These are phyloP conservation scores for Verticillium dahliae DNA, from an alignment of 2,329 filamentous ascomycete genomes.

Conservation along the genomic window DNA sequence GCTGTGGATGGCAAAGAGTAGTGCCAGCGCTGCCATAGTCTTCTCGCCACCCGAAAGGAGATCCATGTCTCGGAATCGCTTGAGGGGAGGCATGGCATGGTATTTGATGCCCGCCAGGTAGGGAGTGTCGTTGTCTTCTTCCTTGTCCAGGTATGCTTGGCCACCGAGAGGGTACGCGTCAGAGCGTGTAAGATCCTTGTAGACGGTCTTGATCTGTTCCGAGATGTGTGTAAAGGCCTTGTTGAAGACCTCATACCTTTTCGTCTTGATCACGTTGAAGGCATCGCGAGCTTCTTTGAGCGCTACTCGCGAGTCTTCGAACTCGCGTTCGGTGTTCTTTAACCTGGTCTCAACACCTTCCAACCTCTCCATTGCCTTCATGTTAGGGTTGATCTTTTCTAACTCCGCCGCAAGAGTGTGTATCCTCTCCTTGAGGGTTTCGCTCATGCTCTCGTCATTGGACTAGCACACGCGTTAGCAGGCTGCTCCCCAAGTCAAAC, in stretches of 20 bases:
- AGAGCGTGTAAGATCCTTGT: slow-evolving; percentile 89
- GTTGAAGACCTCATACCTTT: slow-evolving; percentile 86
- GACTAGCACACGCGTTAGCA: slow-evolving; percentile 42
- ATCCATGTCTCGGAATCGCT: slow-evolving; percentile 99
- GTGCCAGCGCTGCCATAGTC: slow-evolving; percentile 94
- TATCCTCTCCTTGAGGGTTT: slow-evolving; percentile 72
- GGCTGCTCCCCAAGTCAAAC: background rate
- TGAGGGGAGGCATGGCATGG: slow-evolving; percentile 96
- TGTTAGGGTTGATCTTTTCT: slow-evolving; percentile 93
- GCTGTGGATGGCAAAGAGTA: slow-evolving; percentile 93
- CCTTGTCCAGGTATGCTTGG: slow-evolving; percentile 79
- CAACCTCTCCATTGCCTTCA: slow-evolving; percentile 88
- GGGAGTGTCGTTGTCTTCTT: slow-evolving; percentile 91
- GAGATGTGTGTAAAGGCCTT: slow-evolving; percentile 93
- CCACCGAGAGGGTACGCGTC: slow-evolving; percentile 91
- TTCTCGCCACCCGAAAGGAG: slow-evolving; percentile 96
- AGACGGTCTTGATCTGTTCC: slow-evolving; percentile 88
- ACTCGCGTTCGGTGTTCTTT: slow-evolving; percentile 79
- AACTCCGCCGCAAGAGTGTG: slow-evolving; percentile 67
- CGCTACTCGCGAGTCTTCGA: slow-evolving; percentile 71
- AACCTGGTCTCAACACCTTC: slow-evolving; percentile 80
- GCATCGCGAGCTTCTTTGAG: slow-evolving; percentile 72
- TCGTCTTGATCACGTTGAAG: slow-evolving; percentile 75
- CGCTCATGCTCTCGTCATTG: slow-evolving; percentile 64
- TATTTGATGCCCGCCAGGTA: slow-evolving; percentile 97